Evolutionary conservation across 225 moss, liverwort and hornwort species (phyloP).

Genomic region (Pleurozium schreberi): DNA sequence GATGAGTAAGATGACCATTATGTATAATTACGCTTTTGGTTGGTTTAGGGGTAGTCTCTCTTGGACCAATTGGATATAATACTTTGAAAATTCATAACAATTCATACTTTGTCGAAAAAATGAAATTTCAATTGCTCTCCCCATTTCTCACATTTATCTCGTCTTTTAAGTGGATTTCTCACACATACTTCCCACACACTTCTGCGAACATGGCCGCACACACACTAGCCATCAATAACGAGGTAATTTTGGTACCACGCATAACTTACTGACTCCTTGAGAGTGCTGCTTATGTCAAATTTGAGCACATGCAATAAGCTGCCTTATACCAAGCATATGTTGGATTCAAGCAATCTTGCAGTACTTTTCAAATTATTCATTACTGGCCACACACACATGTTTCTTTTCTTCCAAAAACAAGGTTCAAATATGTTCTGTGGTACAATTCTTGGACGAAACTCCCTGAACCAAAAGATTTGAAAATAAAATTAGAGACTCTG

Average conservation of each 20-base stretch:
- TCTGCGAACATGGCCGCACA: neutral
- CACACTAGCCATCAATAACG: neutral
- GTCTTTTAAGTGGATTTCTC: too few relatives aligned
- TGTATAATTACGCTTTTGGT: too few relatives aligned
- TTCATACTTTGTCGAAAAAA: neutral
- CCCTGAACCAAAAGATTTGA: too few relatives aligned
- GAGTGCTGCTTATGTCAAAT: neutral
- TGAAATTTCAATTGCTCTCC: neutral
- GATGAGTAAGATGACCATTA: neutral
- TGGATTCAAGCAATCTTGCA: neutral
- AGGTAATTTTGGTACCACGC: neutral
- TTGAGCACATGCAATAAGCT: neutral
- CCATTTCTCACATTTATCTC: neutral
- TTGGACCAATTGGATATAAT: accelerated
- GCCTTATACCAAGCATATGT: neutral
- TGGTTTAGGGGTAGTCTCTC: neutral
- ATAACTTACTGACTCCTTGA: neutral
- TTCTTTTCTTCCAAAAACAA: neutral
- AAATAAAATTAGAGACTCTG: neutral
- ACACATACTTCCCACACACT: neutral
- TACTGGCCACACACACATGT: neutral
- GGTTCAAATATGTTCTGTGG: neutral
- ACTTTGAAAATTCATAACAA: neutral
- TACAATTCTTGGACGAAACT: too few relatives aligned
- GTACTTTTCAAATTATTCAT: neutral